These are phyloP conservation scores for Leccinellum albellum DNA, from an alignment of 768 basidiomycete genomes.

Conservation along the genomic window DNA sequence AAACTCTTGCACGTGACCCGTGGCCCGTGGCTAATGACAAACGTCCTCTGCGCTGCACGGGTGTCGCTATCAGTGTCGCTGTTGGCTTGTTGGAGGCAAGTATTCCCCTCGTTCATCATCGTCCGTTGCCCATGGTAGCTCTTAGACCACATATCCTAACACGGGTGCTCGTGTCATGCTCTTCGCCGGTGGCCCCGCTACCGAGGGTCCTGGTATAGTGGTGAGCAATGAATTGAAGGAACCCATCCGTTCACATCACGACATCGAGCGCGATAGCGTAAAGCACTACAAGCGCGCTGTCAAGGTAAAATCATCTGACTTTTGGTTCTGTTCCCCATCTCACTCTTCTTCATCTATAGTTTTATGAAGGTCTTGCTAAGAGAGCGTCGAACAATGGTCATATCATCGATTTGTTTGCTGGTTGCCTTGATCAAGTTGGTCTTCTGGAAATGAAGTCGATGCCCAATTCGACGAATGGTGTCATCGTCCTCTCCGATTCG, in stretches of 20 bases:
- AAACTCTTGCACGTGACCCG: constrained; percentile 82
- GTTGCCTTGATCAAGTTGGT: constrained; percentile 97
- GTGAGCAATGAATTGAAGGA: constrained; percentile 95
- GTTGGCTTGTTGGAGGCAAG: constrained; percentile 84
- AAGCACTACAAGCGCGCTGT: constrained; percentile 97
- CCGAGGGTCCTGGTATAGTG: constrained; percentile 96
- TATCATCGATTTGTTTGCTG: constrained; percentile 91
- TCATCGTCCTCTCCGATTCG: constrained; percentile 93
- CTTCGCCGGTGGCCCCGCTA: constrained; percentile 92
- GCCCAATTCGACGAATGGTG: constrained; percentile 93
- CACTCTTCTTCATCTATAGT: constrained; percentile 45
- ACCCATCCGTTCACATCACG: constrained; percentile 97
- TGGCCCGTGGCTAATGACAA: constrained; percentile 98
- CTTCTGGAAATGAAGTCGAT: constrained; percentile 96
- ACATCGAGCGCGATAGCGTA: constrained; percentile 93
- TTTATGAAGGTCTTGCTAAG: constrained; percentile 92
- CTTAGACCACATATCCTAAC: constrained; percentile 83
- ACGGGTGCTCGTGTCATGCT: constrained; percentile 96
- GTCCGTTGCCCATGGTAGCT: background rate
- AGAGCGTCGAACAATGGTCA: constrained; percentile 94
- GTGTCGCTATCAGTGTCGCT: constrained; percentile 90
- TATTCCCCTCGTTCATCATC: background rate
- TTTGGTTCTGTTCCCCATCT: background rate
- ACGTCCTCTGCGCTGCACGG: constrained; percentile 89
- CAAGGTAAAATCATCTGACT: constrained; percentile 56